These are phyloP conservation scores for Rosa persica DNA, from an alignment of 306 rosid genomes.

Conservation along the genomic window DNA sequence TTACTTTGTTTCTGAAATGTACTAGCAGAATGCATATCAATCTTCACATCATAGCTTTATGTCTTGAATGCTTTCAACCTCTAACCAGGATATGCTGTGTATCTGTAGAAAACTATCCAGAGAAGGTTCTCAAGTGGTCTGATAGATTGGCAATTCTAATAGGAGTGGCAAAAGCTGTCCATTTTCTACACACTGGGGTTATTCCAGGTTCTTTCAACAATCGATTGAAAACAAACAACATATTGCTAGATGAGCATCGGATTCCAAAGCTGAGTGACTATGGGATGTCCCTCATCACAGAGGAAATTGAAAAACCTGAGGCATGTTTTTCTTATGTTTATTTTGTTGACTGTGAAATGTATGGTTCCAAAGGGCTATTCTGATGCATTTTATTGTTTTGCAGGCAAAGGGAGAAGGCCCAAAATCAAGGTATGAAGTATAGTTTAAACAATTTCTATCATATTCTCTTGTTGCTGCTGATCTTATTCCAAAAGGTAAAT, in stretches of 20 bases:
- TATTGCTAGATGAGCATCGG: slow-evolving; percentile 75
- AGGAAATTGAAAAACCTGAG: slow-evolving; percentile 59
- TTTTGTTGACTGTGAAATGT: slow-evolving; percentile 2
- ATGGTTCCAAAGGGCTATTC: slow-evolving; percentile 22
- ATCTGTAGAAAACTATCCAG: slow-evolving; percentile 52
- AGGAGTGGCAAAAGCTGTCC: slow-evolving; percentile 89
- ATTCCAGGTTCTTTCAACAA: slow-evolving; percentile 76
- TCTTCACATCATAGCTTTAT: slow-evolving; percentile 4
- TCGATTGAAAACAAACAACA: slow-evolving; percentile 59
- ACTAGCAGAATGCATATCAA: not conserved
- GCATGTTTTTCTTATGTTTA: slow-evolving; percentile 34
- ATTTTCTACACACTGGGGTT: slow-evolving; percentile 77
- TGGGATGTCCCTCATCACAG: slow-evolving; percentile 65
- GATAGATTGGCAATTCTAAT: slow-evolving; percentile 74
- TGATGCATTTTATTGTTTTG: slow-evolving; percentile 28
- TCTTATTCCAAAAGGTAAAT: slow-evolving; percentile 5
- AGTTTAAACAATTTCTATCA: not conserved
- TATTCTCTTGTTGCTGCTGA: slow-evolving; percentile 1
- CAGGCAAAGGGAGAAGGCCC: slow-evolving; percentile 59
- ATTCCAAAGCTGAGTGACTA: slow-evolving; percentile 84
- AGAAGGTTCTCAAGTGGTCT: slow-evolving; percentile 75
- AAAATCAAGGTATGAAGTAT: slow-evolving; percentile 60
- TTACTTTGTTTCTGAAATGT: not conserved
- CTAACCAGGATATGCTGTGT: slow-evolving; percentile 18
- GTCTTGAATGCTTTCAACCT: slow-evolving; percentile 16